Conservation (phyloP, 208 protist genomes). For the Acanthamoeba healyi region DNA sequence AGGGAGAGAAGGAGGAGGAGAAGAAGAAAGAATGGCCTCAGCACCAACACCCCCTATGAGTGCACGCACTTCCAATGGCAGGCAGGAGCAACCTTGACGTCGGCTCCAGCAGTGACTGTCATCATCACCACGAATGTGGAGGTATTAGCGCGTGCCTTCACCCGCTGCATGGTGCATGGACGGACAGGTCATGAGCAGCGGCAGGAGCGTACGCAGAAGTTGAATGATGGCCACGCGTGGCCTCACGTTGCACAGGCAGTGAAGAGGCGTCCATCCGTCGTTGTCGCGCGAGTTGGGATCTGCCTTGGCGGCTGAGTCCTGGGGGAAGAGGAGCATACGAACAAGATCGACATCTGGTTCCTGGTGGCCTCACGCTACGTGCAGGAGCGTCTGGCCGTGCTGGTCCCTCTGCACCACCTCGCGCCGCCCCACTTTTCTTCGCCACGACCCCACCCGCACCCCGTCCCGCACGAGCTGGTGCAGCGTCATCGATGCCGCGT, state of each 20-base stretch:
- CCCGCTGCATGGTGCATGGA: no score
- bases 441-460: background rate
- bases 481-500: background rate
- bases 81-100: background rate
- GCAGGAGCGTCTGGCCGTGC: background rate
- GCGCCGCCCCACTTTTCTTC: background rate
- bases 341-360: background rate
- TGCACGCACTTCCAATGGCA: no score
- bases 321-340: background rate
- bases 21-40: no score
- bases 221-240: background rate
- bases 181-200: no score
- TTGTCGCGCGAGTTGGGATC: background rate
- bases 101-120: background rate
- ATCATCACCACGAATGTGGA: background rate
- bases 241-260: background rate
- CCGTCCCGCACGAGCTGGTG: background rate
- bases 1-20: no score
- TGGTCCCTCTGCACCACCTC: background rate
- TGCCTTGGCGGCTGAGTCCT: background rate
- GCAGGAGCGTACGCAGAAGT: background rate
- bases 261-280: constrained; percentile 23
- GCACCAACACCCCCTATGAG: no score
- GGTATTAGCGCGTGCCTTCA: no score
- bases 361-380: background rate